phyloP scores from a whole-genome alignment of 2,329 filamentous ascomycete genomes.

The Sarocladiaceae sp. region DNA sequence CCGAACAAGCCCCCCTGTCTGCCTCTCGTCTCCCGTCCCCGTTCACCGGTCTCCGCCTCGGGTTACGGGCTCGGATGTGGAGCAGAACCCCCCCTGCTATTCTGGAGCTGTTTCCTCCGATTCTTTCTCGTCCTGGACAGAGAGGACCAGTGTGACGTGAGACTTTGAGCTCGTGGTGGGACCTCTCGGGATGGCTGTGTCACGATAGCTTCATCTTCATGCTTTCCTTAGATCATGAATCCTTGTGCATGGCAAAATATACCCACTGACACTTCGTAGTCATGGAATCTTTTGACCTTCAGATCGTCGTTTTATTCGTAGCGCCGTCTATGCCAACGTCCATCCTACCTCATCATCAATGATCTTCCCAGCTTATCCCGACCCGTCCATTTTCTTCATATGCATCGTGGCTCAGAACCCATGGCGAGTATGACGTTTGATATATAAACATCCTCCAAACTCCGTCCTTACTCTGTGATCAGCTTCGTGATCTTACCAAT shows the following conservation, averaged over 20 bases:
- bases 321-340: constrained; percentile 4
- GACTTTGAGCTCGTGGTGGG: background rate
- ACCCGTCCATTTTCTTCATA: background rate
- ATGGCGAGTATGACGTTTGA: constrained; percentile 1
- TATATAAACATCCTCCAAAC: constrained; percentile 14
- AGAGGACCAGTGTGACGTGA: background rate
- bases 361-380: background rate
- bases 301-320: constrained; percentile 3
- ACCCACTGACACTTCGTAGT: background rate
- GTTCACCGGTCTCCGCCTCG: constrained; percentile 7
- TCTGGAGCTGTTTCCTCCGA: no score
- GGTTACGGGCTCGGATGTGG: background rate
- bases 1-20: constrained; percentile 3
- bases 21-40: background rate
- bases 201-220: background rate
- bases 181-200: no score
- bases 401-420: constrained; percentile 1
- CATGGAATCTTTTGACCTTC: background rate
- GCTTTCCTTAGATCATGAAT: background rate
- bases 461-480: constrained; percentile 31
- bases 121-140: constrained; percentile 7
- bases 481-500: constrained; percentile 99
- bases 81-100: no score
- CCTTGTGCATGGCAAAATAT: no score
- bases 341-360: background rate